Base-by-base conservation (phyloP, 208 protist genomes). In the Wallacemonas sp. region DNA sequence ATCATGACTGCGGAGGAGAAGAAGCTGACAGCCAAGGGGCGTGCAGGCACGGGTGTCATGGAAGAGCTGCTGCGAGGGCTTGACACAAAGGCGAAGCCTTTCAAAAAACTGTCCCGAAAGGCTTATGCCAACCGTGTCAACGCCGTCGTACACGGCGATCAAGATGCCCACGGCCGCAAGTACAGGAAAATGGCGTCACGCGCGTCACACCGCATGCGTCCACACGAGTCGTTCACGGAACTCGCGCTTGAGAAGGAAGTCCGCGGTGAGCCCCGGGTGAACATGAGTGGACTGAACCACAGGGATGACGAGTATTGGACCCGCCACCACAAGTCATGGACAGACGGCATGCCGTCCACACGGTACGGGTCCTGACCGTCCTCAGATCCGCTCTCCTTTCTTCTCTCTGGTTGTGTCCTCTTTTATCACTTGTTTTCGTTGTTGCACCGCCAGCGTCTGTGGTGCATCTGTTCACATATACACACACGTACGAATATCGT, bases 101-200 rank as follows among this genome's bases (percentile, higher is more conserved):
- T 89, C 60, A 91, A 87, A 69, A 72, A 79, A 29, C 63, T 96
- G 15, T 96, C 91, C 0, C 75, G 86, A 12, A 91, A 94, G 53
- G 67, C 68, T 3, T 96, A 91, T 62, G 88, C 87, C 0, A 91
- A 96, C 60, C 83, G 91, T 26, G 87, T 93, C 33, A 94, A 92
- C 50, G 91, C 87, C 22, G 76, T 96, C 54, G 78, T 89, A 13
- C 86, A 93, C 50, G 91, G 91, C 22, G 88, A 93, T 44, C 91
- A 94, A 55, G 86, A 96, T 62, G 86, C 90, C 48, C 79, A 91
- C 62, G 91, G 91, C 9, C 76, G 86, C 3, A 85, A 85, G 41
- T 91, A 89, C 69, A 69, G 83, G 5, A 81, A 74, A 37, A 79
- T 95, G 69, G 50, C 81, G 44, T 27, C 44, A 10, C 62, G 75